A percentile compares a stretch with the other conserved stretches of the same genome.
phyloP scores from a whole-genome alignment of 2,329 filamentous ascomycete species.

The Gaeumannomyces sp. region DNA sequence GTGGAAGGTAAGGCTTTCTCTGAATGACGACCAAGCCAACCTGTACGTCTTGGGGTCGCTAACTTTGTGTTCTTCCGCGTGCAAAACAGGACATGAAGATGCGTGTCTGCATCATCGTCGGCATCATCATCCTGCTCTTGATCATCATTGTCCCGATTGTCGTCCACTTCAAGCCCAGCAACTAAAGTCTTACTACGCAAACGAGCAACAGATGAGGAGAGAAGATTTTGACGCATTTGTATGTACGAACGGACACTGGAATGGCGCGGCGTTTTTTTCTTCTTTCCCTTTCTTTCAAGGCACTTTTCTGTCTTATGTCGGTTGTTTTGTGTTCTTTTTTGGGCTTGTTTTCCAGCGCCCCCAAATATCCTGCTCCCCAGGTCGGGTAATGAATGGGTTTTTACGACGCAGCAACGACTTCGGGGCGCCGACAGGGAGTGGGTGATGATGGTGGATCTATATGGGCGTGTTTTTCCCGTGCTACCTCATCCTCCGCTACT shows the following conservation, averaged over 20 bases:
- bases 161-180: constrained; percentile 5
- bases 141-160: constrained; percentile 79
- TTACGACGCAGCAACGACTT: neutral
- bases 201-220: neutral
- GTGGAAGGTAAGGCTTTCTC: constrained; percentile 63
- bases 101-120: constrained; percentile 90
- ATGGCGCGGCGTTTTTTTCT: constrained; percentile 6
- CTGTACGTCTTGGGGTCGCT: neutral
- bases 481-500: neutral
- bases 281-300: neutral
- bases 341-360: neutral
- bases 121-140: constrained; percentile 84
- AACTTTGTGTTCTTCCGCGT: neutral
- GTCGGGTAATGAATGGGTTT: constrained; percentile 8
- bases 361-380: neutral
- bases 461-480: too few species aligned
- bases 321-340: neutral
- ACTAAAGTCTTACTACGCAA: neutral
- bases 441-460: too few species aligned
- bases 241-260: constrained; percentile 8
- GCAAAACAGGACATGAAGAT: constrained; percentile 82
- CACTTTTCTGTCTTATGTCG: neutral
- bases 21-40: neutral
- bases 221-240: constrained; percentile 7
- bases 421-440: neutral